Percentiles rank a stretch among this genome's conserved stretches.
phyloP scores from a whole-genome alignment of 495 filamentous ascomycete species.

The Lasiosphaeriaceae sp. region DNA sequence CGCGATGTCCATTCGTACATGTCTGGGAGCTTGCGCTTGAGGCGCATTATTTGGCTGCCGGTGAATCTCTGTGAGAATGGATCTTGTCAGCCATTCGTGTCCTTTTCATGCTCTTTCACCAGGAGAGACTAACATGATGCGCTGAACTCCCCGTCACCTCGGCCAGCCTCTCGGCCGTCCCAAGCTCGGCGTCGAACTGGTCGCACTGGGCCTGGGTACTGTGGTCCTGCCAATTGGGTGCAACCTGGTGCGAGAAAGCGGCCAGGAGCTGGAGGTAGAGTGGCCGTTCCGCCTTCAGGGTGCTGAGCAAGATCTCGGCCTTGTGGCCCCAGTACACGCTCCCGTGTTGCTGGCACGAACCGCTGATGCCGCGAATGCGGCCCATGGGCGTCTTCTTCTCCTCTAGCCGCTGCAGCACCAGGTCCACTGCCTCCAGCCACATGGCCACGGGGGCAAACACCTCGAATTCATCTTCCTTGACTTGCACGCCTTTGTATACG shows the following conservation, averaged over 20 bases:
- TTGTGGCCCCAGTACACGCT: slow-evolving; percentile 83
- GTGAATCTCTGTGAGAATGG: slow-evolving; percentile 74
- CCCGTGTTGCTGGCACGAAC: slow-evolving; percentile 93
- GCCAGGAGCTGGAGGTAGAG: slow-evolving; percentile 64
- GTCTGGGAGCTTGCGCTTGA: slow-evolving; percentile 71
- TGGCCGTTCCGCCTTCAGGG: slow-evolving; percentile 53
- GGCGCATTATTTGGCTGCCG: slow-evolving; percentile 91
- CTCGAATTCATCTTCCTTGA: slow-evolving; percentile 74
- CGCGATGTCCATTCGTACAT: slow-evolving; percentile 76
- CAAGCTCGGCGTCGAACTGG: slow-evolving; percentile 70
- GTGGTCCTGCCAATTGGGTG: slow-evolving; percentile 96
- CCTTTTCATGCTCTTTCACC: not conserved
- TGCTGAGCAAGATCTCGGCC: slow-evolving; percentile 61
- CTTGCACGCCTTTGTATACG: slow-evolving; percentile 82
- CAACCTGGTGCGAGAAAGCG: slow-evolving; percentile 82
- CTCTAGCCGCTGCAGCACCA: slow-evolving; percentile 70
- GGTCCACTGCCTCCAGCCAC: slow-evolving; percentile 90
- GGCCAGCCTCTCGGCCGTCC: slow-evolving; percentile 63
- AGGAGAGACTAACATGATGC: slow-evolving; percentile 67
- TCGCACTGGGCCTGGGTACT: slow-evolving; percentile 92
- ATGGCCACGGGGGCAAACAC: slow-evolving; percentile 90
- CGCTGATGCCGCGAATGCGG: slow-evolving; percentile 77
- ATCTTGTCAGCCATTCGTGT: slow-evolving; percentile 20
- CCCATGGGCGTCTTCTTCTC: slow-evolving; percentile 72
- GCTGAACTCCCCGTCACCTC: slow-evolving; percentile 82